phyloP scores from a whole-genome alignment of 805 yeast genomes.

The Pichia pseudocactophila region DNA sequence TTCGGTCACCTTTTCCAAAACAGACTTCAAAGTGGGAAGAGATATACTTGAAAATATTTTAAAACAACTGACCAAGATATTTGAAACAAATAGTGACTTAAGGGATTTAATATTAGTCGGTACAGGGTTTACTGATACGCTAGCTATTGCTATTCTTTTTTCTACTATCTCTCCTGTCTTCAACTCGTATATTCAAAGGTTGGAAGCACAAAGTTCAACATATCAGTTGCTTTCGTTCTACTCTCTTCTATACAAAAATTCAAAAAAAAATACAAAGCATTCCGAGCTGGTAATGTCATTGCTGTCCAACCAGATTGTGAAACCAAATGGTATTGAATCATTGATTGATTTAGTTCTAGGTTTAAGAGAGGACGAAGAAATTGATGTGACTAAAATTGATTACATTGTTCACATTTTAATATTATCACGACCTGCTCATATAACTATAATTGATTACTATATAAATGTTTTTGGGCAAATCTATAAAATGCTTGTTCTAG shows the following conservation, averaged over 20 bases:
- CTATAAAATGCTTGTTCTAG: slow-evolving; percentile 44
- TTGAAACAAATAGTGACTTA: slow-evolving; percentile 38
- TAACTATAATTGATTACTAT: slow-evolving; percentile 45
- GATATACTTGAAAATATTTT: slow-evolving; percentile 21
- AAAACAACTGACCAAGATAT: slow-evolving; percentile 27
- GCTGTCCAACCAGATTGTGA: slow-evolving; percentile 45
- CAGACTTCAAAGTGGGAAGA: slow-evolving; percentile 13
- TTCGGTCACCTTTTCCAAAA: slow-evolving; percentile 18
- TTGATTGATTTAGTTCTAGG: slow-evolving; percentile 74
- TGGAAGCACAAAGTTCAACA: slow-evolving; percentile 48
- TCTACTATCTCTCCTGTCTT: slow-evolving; percentile 20
- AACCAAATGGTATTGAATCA: slow-evolving; percentile 53
- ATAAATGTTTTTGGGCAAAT: slow-evolving; percentile 54
- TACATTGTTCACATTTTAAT: slow-evolving; percentile 59
- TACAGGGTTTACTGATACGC: slow-evolving; percentile 54
- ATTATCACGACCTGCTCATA: slow-evolving; percentile 45
- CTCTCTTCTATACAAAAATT: slow-evolving; percentile 34
- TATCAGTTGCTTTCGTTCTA: slow-evolving; percentile 56
- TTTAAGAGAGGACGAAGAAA: slow-evolving; percentile 59
- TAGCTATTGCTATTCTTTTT: slow-evolving; percentile 40
- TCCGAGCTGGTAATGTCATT: slow-evolving; percentile 37
- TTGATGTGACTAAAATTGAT: slow-evolving; percentile 57
- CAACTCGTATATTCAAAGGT: slow-evolving; percentile 2
- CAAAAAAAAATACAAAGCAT: slow-evolving; percentile 22
- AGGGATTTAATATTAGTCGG: slow-evolving; percentile 50